A percentile compares a stretch with the other conserved stretches of the same genome.
phyloP scores from a whole-genome alignment of 176 grass and related monocot genomes.

The Aechmea fasciata region DNA sequence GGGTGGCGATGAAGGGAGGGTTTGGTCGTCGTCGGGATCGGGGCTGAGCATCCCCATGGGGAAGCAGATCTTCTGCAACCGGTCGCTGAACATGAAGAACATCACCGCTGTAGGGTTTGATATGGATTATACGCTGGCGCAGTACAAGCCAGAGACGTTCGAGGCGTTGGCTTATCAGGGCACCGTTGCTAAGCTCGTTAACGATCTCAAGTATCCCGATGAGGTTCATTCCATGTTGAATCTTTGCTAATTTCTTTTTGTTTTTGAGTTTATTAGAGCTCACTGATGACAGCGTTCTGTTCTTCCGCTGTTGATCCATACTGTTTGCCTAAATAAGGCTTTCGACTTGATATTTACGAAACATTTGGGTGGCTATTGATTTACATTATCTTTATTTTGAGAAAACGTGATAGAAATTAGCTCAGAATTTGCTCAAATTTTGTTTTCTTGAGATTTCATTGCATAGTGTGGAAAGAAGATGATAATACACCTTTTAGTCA shows the following conservation, averaged over 20 bases:
- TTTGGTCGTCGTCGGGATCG: constrained; percentile 28
- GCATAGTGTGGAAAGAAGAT: not conserved
- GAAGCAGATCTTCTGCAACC: constrained; percentile 91
- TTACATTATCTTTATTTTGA: not conserved
- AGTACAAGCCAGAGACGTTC: constrained; percentile 91
- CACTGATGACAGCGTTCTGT: not conserved
- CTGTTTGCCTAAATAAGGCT: not conserved
- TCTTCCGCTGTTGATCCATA: not conserved
- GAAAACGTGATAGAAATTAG: not conserved
- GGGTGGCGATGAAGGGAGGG: not conserved
- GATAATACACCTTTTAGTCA: not conserved
- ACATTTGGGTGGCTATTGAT: too few relatives aligned
- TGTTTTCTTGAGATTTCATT: not conserved
- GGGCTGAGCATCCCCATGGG: constrained; percentile 55
- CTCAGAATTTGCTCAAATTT: not conserved
- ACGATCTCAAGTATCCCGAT: constrained; percentile 67
- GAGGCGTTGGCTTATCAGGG: constrained; percentile 89
- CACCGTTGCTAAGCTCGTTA: constrained; percentile 79
- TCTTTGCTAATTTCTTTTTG: constrained; percentile 7
- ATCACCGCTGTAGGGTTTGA: constrained; percentile 93
- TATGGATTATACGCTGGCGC: constrained; percentile 98
- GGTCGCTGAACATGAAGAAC: constrained; percentile 98
- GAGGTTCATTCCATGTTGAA: constrained; percentile 45
- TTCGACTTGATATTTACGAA: not conserved
- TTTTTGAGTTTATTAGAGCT: not conserved